Percentiles rank a stretch among this genome's conserved stretches.
Evolutionary conservation across 495 filamentous ascomycete genomes (phyloP).

Genomic region (Xylaria scruposa): DNA sequence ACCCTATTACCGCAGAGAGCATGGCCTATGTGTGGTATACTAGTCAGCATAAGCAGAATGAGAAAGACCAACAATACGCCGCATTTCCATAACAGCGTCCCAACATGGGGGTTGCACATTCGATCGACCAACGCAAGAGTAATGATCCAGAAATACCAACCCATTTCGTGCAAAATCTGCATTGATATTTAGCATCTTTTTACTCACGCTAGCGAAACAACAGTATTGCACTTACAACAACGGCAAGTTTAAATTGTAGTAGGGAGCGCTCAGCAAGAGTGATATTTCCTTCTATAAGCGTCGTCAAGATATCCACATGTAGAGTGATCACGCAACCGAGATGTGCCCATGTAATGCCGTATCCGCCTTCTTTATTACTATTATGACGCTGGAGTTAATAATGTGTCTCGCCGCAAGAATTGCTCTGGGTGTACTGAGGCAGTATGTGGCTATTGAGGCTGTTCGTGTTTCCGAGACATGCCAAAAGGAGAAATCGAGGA

Average conservation of each 20-base stretch:
- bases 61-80: neutral
- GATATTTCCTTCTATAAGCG: neutral
- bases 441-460: no score
- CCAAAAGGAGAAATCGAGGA: no score
- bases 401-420: no score
- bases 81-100: neutral
- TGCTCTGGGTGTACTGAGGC: no score
- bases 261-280: slow-evolving; percentile 14
- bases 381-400: no score
- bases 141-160: slow-evolving; percentile 8
- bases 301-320: neutral
- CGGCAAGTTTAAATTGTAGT: neutral
- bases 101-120: neutral
- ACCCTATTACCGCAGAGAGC: neutral
- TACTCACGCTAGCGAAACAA: neutral
- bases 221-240: neutral
- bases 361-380: no score
- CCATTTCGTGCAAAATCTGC: slow-evolving; percentile 14
- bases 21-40: neutral
- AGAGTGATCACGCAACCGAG: neutral
- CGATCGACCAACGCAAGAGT: neutral
- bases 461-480: no score
- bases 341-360: neutral
- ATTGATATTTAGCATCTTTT: neutral
- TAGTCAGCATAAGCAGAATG: neutral